Evolutionary conservation across 2,329 filamentous ascomycete species (phyloP), one percentile per base, ranked within the genome.

Genomic region (Penicillium sp.): DNA sequence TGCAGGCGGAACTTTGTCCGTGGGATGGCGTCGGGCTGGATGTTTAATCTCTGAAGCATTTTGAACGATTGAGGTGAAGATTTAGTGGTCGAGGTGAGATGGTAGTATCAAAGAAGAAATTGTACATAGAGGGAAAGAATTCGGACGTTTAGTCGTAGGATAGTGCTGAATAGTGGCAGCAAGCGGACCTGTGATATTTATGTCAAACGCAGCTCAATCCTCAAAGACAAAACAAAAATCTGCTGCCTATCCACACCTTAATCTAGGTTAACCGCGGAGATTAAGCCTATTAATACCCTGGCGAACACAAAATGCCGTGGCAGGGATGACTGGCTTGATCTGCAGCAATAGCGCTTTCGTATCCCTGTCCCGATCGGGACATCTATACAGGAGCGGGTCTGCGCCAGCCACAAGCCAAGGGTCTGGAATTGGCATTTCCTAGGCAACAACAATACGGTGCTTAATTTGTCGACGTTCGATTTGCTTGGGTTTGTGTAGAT

Each of bases 1-100:
- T 68, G 65, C 5, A 67, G 50, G 5, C 60, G 60, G 29, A 61
- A 38, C 31, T 68, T 67, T 23, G 64, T 26, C 6, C 44, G 31
- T 0, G 57, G 63, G n/a, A 51, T 60, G 35, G 61, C 55, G 0
- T 61, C 47, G 26, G 56, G 2, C 1, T 41, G 31, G 46, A 63
- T 8, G 6, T 55, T 56, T 1, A 60, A 30, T 44, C 7, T 31
- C 13, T 49, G 46, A 9, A 59, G 31, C 44, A 52, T 59, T 19
- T 1, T 53, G 19, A 6, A 29, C 13, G 41, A 2, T 13, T 17
- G 35, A 30, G 21, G n/a, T 6, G 23, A 11, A 23, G 9, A 26
- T 45, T 31, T 49, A 21, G 8, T 50, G 47, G 21, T 44, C 31
- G 31, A 44, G 35, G 0, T 26, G 26, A 26, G 3, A 26, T 26